These are phyloP conservation scores for Ceratobasidium sp. DNA, from an alignment of 1,284 basidiomycete genomes.

Conservation along the genomic window DNA sequence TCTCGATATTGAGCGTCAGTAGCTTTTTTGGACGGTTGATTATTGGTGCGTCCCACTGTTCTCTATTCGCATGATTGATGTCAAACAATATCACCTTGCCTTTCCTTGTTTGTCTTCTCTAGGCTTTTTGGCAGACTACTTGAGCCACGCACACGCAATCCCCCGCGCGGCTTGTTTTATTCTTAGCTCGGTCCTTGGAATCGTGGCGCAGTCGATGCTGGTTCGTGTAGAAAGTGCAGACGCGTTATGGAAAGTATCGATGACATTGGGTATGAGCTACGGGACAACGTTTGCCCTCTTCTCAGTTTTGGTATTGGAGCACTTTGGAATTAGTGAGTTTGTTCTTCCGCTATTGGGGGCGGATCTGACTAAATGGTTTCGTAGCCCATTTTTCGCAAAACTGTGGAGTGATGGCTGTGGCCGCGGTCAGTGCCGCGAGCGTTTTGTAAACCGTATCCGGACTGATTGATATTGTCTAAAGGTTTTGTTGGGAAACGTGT, in stretches of 20 bases:
- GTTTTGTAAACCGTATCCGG: background rate
- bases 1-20: slow-evolving; percentile 84
- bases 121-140: slow-evolving; percentile 79
- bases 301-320: slow-evolving; percentile 83
- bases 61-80: background rate
- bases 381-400: slow-evolving; percentile 77
- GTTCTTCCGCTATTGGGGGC: too few relatives aligned
- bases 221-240: background rate
- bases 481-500: slow-evolving; percentile 64
- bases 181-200: slow-evolving; percentile 72
- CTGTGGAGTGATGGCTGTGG: slow-evolving; percentile 81
- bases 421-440: slow-evolving; percentile 83
- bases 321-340: slow-evolving; percentile 81
- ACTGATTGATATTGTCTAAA: background rate
- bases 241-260: slow-evolving; percentile 79
- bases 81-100: too few relatives aligned
- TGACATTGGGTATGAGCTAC: slow-evolving; percentile 76
- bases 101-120: too few relatives aligned
- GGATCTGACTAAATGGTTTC: background rate
- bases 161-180: slow-evolving; percentile 80
- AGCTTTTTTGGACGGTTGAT: slow-evolving; percentile 85
- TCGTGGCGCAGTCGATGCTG: slow-evolving; percentile 66
- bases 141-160: slow-evolving; percentile 66
- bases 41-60: slow-evolving; percentile 65
- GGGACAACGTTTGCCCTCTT: slow-evolving; percentile 81